phyloP scores from a whole-genome alignment of 2,329 filamentous ascomycete species.

The Aspergillus flavus region DNA sequence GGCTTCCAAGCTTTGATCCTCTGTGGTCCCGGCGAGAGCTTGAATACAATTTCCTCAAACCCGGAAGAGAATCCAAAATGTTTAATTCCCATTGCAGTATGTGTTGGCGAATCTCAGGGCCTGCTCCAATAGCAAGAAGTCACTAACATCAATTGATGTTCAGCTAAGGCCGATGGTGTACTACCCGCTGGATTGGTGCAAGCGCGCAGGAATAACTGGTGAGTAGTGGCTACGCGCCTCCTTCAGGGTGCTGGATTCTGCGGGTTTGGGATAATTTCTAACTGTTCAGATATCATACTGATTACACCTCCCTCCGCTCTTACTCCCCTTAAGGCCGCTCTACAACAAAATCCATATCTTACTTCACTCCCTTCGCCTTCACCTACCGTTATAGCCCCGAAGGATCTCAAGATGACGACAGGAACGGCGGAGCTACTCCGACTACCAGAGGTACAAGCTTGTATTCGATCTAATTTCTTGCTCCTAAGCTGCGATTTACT shows the following conservation, averaged over 20 bases:
- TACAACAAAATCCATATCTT: constrained; percentile 52
- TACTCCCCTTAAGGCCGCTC: constrained; percentile 46
- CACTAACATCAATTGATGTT: constrained; percentile 4
- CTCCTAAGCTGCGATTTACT: constrained; percentile 10
- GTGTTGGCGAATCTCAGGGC: constrained; percentile 41
- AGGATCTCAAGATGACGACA: constrained; percentile 12
- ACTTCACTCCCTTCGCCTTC: constrained; percentile 50
- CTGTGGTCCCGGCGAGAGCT: constrained; percentile 49
- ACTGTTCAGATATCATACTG: constrained; percentile 44
- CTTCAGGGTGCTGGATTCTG: not conserved
- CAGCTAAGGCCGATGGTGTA: constrained; percentile 48
- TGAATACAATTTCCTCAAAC: constrained; percentile 52
- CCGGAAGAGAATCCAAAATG: constrained; percentile 51
- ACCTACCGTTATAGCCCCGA: constrained; percentile 21
- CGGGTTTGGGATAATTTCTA: constrained; percentile 7
- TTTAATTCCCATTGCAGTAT: constrained; percentile 37
- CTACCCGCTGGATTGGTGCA: constrained; percentile 52
- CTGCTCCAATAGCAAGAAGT: not conserved
- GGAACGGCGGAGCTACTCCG: constrained; percentile 11
- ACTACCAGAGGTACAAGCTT: constrained; percentile 10
- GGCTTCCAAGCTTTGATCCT: constrained; percentile 53
- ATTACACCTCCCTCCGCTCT: constrained; percentile 49
- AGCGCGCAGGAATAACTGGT: constrained; percentile 52
- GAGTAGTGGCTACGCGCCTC: constrained; percentile 19
- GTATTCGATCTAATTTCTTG: constrained; percentile 9